A percentile compares a stretch with the other conserved stretches of the same genome.
Conservation (phyloP, 1,284 basidiomycete species). For the Trichosporon asahii region DNA sequence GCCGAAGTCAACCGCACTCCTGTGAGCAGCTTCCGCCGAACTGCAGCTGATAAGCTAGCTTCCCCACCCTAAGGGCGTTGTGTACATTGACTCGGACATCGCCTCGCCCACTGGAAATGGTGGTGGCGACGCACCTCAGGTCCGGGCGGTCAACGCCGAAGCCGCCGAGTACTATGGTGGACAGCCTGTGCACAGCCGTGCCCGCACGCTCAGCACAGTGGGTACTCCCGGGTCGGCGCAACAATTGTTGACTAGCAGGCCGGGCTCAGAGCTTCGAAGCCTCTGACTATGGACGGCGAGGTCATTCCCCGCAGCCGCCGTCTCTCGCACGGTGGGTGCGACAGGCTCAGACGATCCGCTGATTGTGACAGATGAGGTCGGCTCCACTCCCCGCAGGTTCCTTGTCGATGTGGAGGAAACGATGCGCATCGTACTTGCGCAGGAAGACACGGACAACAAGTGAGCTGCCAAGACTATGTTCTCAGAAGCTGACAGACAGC, state of each 20-base stretch:
- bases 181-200: constrained; percentile 68
- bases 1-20: constrained; percentile 18
- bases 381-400: constrained; percentile 65
- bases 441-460: constrained; percentile 97
- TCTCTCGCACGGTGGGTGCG: constrained; percentile 65
- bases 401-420: constrained; percentile 99
- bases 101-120: constrained; percentile 24
- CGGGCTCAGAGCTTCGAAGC: constrained; percentile 33
- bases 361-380: constrained; percentile 52
- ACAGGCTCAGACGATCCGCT: background rate
- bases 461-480: constrained; percentile 29
- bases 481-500: constrained; percentile 15
- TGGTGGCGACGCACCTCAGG: constrained; percentile 33
- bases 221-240: constrained; percentile 28
- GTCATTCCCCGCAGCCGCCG: constrained; percentile 66
- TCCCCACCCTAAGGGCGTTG: constrained; percentile 42
- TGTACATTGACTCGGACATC: constrained; percentile 45
- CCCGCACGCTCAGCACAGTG: constrained; percentile 80
- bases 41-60: constrained; percentile 28
- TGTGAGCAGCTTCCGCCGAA: constrained; percentile 19
- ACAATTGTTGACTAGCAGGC: background rate
- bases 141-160: constrained; percentile 59
- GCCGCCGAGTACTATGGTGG: constrained; percentile 78
- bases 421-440: constrained; percentile 90
- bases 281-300: constrained; percentile 69